phyloP scores from a whole-genome alignment of 2,329 filamentous ascomycete genomes.

The Arachnopeziza araneosa region DNA sequence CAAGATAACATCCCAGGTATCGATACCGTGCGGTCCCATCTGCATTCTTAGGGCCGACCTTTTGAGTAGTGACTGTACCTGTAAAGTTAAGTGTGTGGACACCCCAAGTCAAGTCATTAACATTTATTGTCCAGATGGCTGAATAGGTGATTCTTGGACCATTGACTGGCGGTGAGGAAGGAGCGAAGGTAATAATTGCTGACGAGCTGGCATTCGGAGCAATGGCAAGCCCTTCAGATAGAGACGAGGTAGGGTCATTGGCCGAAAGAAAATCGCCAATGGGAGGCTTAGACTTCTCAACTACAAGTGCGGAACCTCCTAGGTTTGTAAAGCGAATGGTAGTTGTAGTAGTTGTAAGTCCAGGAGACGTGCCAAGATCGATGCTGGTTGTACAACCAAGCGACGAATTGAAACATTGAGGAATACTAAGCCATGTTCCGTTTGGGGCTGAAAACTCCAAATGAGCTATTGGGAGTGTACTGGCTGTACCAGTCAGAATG shows the following conservation, averaged over 20 bases:
- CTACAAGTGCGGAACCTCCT: slow-evolving; percentile 22
- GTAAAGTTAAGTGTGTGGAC: slow-evolving; percentile 6
- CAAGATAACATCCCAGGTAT: slow-evolving; percentile 6
- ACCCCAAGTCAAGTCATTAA: slow-evolving; percentile 3
- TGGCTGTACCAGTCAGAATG: background rate
- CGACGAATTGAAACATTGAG: background rate
- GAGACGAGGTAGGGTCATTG: slow-evolving; percentile 15
- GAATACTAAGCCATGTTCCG: background rate
- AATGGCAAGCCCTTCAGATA: slow-evolving; percentile 21
- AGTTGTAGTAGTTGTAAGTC: slow-evolving; percentile 5
- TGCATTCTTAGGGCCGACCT: background rate
- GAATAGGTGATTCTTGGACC: background rate
- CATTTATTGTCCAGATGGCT: slow-evolving; percentile 4
- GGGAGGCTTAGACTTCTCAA: slow-evolving; percentile 27
- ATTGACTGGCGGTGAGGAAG: background rate
- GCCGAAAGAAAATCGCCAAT: slow-evolving; percentile 17
- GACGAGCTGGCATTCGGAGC: slow-evolving; percentile 9
- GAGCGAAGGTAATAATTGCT: slow-evolving; percentile 17
- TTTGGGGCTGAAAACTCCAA: background rate
- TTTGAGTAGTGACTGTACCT: background rate
- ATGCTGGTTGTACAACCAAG: background rate
- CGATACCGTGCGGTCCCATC: background rate
- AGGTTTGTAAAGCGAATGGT: slow-evolving; percentile 23
- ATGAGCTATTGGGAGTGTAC: background rate
- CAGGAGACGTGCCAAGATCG: background rate